Evolutionary conservation across 345 rosid species (phyloP).

Genomic region (Eucalyptus pauciflora): DNA sequence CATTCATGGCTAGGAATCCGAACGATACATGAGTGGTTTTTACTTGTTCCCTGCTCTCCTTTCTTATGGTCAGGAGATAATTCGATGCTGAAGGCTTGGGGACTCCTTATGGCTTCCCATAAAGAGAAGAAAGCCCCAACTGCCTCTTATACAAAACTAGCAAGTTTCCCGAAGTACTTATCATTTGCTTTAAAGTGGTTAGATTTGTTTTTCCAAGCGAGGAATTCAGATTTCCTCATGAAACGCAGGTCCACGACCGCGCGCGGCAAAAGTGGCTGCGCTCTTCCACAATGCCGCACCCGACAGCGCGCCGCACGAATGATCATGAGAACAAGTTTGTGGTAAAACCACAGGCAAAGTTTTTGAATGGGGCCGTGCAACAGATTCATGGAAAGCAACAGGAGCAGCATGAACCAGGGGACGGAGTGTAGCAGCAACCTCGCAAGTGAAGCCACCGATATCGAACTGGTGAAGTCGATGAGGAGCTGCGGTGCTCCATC

Average conservation of each 20-base stretch:
- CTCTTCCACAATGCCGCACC: rapidly evolving
- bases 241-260: not conserved
- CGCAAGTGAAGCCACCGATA: not conserved
- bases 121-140: not conserved
- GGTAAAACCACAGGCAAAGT: not conserved
- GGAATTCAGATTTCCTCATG: rapidly evolving
- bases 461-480: rapidly evolving
- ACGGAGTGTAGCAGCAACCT: not conserved
- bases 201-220: not conserved
- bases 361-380: not conserved
- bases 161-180: rapidly evolving
- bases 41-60: not conserved
- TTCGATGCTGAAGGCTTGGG: not conserved
- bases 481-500: not conserved
- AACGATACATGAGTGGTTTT: no score
- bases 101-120: not conserved
- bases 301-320: rapidly evolving
- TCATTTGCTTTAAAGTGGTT: not conserved
- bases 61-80: not conserved
- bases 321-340: not conserved
- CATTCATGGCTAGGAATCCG: not conserved
- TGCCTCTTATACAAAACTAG: not conserved
- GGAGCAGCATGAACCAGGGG: not conserved
- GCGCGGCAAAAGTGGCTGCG: not conserved
- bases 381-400: not conserved